phyloP scores from a whole-genome alignment of 305 asterid species.

The Fraxinus floribunda region DNA sequence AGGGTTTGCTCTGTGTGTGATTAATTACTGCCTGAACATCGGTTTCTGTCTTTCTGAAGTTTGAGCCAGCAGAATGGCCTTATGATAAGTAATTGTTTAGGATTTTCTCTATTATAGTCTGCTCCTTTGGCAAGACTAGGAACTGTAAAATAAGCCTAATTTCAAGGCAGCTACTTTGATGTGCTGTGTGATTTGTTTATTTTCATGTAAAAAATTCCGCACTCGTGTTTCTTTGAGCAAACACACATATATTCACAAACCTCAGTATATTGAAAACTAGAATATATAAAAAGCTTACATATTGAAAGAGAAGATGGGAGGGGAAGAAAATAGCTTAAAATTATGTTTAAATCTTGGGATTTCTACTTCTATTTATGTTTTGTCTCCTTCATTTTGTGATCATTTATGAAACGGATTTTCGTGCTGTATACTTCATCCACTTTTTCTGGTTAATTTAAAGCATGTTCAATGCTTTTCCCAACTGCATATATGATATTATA shows the following conservation, averaged over 20 bases:
- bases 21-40: not conserved
- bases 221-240: not conserved
- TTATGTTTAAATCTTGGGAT: not conserved
- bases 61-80: not conserved
- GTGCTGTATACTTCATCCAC: not conserved
- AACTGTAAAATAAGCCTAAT: not conserved
- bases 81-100: not conserved
- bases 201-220: not conserved
- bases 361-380: not conserved
- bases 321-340: not conserved
- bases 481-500: not conserved
- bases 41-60: not conserved
- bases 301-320: not conserved
- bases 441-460: not conserved
- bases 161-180: not conserved
- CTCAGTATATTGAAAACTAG: not conserved
- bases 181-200: not conserved
- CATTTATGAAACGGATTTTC: not conserved
- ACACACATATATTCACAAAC: not conserved
- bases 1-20: constrained; percentile 17
- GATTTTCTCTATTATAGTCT: not conserved
- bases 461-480: not conserved
- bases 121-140: not conserved
- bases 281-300: not conserved
- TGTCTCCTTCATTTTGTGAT: not conserved